Base-by-base conservation (phyloP, 140 eudicot species). In the Cichorium intybus region DNA sequence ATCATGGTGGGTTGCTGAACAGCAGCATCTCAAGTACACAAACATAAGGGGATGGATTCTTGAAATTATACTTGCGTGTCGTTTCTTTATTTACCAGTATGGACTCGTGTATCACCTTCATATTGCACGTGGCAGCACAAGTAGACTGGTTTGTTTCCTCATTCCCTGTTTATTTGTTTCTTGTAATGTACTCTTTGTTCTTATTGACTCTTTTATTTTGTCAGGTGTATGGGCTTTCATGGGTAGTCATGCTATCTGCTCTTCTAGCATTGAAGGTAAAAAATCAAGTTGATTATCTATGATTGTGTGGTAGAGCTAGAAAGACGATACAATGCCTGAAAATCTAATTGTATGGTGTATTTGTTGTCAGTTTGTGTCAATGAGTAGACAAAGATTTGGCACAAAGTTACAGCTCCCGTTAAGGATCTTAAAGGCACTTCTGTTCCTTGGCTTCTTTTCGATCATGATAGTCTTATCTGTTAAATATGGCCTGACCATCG, bases 1-100 rank as follows among this genome's bases (percentile, higher is more conserved):
- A 77, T 83, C 99, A 1, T 92, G 99, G 99, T 88, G 99, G 99
- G 94, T 85, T 64, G 82, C 76, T 57, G 99, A 92, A 59, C 99
- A 92, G 39, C 90, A 88, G 53, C 99, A 92, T 49, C 70, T 92
- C 39, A 92, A 79, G 67, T 35, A 73, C 70, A 92, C 98, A 21
- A 84, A 79, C 62, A 15, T 81, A 16, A 78, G 96, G 75, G 96
- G 98, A 47, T 73, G 92, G 56, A 43, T 83, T 35, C 82, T 88
- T 69, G 98, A 92, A 62, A 92, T 92, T 41, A 46, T 92, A 77
- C 87, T 92, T 75, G 81, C 96, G n/a, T 63, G 82, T 68, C 98
- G 98, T 11, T 92, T 92, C 70, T 83, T 92, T 69, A 77, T 92
- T 55, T 91, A n/a, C n/a, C n/a, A n/a, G n/a, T n/a, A n/a, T n/a